A percentile compares a stretch with the other conserved stretches of the same genome.
phyloP scores from a whole-genome alignment of 2,329 filamentous ascomycete species.

The Hypoxylon sp. region DNA sequence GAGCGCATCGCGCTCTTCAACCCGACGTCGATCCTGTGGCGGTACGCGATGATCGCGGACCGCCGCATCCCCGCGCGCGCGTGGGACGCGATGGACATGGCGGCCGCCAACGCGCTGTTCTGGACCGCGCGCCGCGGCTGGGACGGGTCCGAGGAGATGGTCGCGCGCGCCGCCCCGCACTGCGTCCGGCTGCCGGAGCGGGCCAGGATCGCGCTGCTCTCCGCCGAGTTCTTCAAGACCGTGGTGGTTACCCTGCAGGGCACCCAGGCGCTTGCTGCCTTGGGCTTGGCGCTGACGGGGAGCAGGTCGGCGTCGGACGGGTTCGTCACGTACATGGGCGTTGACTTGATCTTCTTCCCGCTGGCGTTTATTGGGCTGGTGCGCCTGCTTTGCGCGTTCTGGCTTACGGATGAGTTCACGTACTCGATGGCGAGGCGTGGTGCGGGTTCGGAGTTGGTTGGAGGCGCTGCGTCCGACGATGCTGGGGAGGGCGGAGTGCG shows the following conservation, averaged over 20 bases:
- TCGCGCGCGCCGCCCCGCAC: slow-evolving; percentile 20
- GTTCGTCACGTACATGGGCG: slow-evolving; percentile 17
- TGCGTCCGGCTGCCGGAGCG: slow-evolving; percentile 32
- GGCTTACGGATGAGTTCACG: slow-evolving; percentile 39
- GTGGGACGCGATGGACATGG: slow-evolving; percentile 44
- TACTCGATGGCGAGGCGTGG: not conserved
- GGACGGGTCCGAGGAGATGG: slow-evolving; percentile 47
- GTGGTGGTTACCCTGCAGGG: slow-evolving; percentile 41
- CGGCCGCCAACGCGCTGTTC: slow-evolving; percentile 48
- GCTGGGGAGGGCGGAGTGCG: not conserved
- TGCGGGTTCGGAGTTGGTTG: too few relatives aligned
- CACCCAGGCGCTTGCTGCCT: slow-evolving; percentile 9
- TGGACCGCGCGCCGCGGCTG: slow-evolving; percentile 46
- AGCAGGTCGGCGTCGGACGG: slow-evolving; percentile 9
- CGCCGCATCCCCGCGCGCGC: slow-evolving; percentile 44
- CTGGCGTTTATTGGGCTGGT: slow-evolving; percentile 39
- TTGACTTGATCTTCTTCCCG: slow-evolving; percentile 36
- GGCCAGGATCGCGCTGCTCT: slow-evolving; percentile 22
- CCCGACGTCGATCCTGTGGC: slow-evolving; percentile 50
- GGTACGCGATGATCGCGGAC: slow-evolving; percentile 48
- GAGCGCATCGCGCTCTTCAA: slow-evolving; percentile 46
- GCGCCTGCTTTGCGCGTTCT: slow-evolving; percentile 34
- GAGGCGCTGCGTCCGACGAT: not conserved
- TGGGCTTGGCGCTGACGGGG: slow-evolving; percentile 5
- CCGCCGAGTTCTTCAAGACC: slow-evolving; percentile 36